phyloP scores from a whole-genome alignment of 1,284 basidiomycete species.

The Leucoagaricus sp. region DNA sequence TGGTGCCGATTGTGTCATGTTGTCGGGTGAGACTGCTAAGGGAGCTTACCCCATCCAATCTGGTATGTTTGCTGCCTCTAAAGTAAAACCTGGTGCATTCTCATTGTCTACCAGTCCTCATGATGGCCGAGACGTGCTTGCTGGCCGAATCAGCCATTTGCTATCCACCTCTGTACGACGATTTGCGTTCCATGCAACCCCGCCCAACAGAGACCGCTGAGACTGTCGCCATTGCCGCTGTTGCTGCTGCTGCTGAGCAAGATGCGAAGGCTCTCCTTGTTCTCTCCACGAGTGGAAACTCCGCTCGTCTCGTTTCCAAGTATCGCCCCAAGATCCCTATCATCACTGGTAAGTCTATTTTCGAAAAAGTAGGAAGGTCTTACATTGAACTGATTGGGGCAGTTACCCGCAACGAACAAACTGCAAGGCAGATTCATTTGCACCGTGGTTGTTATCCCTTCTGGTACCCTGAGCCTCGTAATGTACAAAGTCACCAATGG shows the following conservation, averaged over 20 bases:
- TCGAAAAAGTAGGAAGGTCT: too few relatives aligned
- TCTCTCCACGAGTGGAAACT: constrained; percentile 95
- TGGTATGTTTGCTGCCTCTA: constrained; percentile 49
- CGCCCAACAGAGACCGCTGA: constrained; percentile 92
- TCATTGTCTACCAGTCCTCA: constrained; percentile 62
- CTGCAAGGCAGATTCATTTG: constrained; percentile 94
- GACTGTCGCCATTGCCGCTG: constrained; percentile 92
- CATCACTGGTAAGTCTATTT: constrained; percentile 71
- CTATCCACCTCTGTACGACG: constrained; percentile 91
- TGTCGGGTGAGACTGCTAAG: constrained; percentile 98
- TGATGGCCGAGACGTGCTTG: constrained; percentile 98
- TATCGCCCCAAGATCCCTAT: constrained; percentile 95
- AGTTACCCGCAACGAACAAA: constrained; percentile 97
- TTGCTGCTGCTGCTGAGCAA: constrained; percentile 94
- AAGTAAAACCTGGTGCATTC: not conserved
- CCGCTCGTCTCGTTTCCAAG: constrained; percentile 95
- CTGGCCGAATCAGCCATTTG: constrained; percentile 93
- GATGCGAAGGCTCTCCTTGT: constrained; percentile 94
- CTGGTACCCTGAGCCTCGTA: constrained; percentile 93
- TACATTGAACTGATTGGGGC: too few relatives aligned
- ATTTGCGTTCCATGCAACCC: constrained; percentile 76
- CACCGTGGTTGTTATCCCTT: constrained; percentile 98
- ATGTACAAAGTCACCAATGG: constrained; percentile 89
- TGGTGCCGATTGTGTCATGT: constrained; percentile 97
- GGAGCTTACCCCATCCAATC: constrained; percentile 93